Percentiles rank a stretch among this genome's conserved stretches.
Evolutionary conservation across 306 rosid species (phyloP).

Genomic region (Parietaria judaica): DNA sequence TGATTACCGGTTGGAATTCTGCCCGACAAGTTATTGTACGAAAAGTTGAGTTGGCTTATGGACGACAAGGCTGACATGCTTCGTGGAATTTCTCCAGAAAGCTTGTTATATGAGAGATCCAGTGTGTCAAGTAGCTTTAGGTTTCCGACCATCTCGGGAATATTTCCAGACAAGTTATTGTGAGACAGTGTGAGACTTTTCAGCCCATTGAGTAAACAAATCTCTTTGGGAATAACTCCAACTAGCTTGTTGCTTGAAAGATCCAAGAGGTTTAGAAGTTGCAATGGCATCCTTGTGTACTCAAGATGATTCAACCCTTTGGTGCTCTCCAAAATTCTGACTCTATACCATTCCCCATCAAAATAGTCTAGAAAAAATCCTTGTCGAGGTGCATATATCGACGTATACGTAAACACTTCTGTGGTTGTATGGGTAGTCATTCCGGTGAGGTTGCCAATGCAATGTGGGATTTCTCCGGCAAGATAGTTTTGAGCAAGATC

Average conservation of each 20-base stretch:
- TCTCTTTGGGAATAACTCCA: constrained; percentile 2
- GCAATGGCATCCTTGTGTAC: background rate
- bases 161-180: constrained; percentile 3
- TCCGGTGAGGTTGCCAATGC: background rate
- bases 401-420: no score
- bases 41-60: constrained; percentile 8
- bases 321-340: background rate
- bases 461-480: constrained; percentile 20
- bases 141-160: background rate
- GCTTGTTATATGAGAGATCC: constrained; percentile 4
- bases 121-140: background rate
- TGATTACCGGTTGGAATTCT: constrained; percentile 1
- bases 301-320: constrained; percentile 3
- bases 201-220: background rate
- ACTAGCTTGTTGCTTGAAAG: constrained; percentile 2
- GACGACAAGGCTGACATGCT: constrained; percentile 9
- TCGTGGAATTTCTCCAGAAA: constrained; percentile 9
- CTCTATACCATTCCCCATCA: background rate
- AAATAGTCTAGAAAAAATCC: background rate
- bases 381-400: no score
- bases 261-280: background rate
- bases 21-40: constrained; percentile 2
- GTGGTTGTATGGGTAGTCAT: background rate
- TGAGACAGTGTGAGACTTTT: constrained; percentile 1
- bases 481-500: constrained; percentile 15